A percentile compares a stretch with the other conserved stretches of the same genome.
phyloP scores from a whole-genome alignment of 345 rosid genomes.

The Aquilaria yunnanensis region DNA sequence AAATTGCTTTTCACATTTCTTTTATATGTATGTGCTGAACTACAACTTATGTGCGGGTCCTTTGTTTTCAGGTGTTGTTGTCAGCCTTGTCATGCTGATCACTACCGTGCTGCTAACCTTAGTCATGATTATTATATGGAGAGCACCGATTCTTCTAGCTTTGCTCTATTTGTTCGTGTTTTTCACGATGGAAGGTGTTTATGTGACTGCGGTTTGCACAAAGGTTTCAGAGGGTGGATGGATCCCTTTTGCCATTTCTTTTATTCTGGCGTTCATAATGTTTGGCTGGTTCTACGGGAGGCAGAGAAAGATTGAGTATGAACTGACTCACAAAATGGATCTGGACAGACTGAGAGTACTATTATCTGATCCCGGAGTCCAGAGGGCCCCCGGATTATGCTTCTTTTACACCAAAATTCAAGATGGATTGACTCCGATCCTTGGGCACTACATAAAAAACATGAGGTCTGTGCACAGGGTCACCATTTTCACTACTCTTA shows the following conservation, averaged over 20 bases:
- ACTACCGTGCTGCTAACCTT: conserved; percentile 63
- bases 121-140: conserved; percentile 90
- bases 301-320: conserved; percentile 69
- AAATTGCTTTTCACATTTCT: conserved; percentile 9
- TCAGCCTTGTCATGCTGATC: conserved; percentile 83
- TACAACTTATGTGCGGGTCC: too few species aligned
- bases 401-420: conserved; percentile 85
- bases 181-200: conserved; percentile 71
- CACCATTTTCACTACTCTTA: conserved; percentile 66
- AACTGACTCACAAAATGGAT: conserved; percentile 57
- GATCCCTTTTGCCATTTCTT: conserved; percentile 83
- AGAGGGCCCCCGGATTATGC: conserved; percentile 73
- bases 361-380: conserved; percentile 57
- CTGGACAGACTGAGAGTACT: conserved; percentile 47
- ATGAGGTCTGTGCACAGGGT: conserved; percentile 76
- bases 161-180: conserved; percentile 57
- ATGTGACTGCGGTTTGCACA: conserved; percentile 67
- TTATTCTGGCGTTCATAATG: conserved; percentile 72
- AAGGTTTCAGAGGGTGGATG: conserved; percentile 84
- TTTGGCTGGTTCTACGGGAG: conserved; percentile 90
- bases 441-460: conserved; percentile 72
- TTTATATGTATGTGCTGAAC: too few species aligned
- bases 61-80: conserved; percentile 60
- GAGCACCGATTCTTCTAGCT: conserved; percentile 52
- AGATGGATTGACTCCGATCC: conserved; percentile 71